Base-by-base conservation (phyloP, 1,284 basidiomycete genomes). In the Cutaneotrichosporon dermatis region DNA sequence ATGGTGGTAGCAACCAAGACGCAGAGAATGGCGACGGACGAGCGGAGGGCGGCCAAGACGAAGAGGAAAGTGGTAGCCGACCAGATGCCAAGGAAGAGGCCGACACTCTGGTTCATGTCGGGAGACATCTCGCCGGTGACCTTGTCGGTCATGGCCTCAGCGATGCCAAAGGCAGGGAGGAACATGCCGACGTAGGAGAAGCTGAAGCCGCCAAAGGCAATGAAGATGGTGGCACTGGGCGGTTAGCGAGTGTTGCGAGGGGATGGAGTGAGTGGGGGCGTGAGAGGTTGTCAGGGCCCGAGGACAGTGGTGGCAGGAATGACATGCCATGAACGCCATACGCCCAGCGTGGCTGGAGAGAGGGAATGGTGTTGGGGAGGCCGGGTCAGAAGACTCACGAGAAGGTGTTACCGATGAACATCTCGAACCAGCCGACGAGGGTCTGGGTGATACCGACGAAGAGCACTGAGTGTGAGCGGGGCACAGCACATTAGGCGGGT, bases 391-490 rank as follows among this genome's bases (percentile, higher is more conserved):
- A 36, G 8, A 45, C 49, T 50, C n/a, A 50, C 34, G 62, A 64
- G 55, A 57, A 64, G 16, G 62, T 64, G 62, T 64, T 64, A 4
- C 62, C 62, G 59, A 64, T 60, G 53, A 64, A 64, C 62, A 64
- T 64, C 57, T 64, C 62, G 36, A 64, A 64, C 62, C 62, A 64
- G 44, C 62, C 62, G 44, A 52, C 53, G 34, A 64, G 57, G 1
- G 62, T 61, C 59, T 64, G 62, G 16, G 62, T 61, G 49, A 64
- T 54, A 10, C 62, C 62, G 41, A 61, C 51, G 45, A 64, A 58
- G 51, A 64, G 54, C 60, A 60, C 52, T 54, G 35, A 3, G 10
- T 12, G 50, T 44, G 12, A 54, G 52, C 4, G 41, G 49, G 16
- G 42, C n/a, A 12, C 13, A 13, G 4, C 1, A 9, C 10, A 35